Base-by-base conservation (phyloP, 1,284 basidiomycete species). In the Cutaneotrichosporon arboriforme region DNA sequence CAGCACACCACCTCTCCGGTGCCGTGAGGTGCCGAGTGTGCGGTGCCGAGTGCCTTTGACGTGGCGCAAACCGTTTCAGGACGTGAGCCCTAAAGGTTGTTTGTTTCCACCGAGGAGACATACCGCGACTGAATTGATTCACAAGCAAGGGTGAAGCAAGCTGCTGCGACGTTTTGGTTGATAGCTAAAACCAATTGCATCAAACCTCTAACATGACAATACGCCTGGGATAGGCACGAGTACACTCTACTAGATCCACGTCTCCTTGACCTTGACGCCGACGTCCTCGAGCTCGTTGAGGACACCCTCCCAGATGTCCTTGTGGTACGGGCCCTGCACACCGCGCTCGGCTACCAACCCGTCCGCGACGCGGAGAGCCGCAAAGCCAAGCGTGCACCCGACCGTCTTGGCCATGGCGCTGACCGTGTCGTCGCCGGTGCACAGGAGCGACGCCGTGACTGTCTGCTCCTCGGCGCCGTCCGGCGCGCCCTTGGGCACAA, bases 381-480 rank as follows among this genome's bases (percentile, higher is more conserved):
- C 88, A 65, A 91, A 81, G 3, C 85, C 90, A 15, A 90, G 81
- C 0, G 90, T 90, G 38, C 90, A 75, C 8, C 92, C 92, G 13
- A 97, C 92, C 1, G 88, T 89, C 43, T 84, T 81, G 12, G 90
- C 83, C 93, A 97, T 97, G 1, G 90, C 90, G 0, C 85, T 85
- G 15, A 81, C 83, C 44, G 72, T 67, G 1, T 79, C 66, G 13
- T 81, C 82, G 0, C 90, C 91, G 62, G 87, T 88, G 48, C 82
- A 79, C 36, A 88, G 78, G 14, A 96, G 73, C 20, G 83, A 82
- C 3, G 88, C 88, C 9, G 84, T 87, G 62, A 93, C 83, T 22
- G 85, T 79, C 68, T 86, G 81, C 59, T 79, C 76, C n/a, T 48
- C 48, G 2, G 51, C 35, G 31, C 64, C 65, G 34, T 46, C 45